These are phyloP conservation scores for Pinus taeda DNA, from an alignment of 75 land plant genomes.

Conservation along the genomic window DNA sequence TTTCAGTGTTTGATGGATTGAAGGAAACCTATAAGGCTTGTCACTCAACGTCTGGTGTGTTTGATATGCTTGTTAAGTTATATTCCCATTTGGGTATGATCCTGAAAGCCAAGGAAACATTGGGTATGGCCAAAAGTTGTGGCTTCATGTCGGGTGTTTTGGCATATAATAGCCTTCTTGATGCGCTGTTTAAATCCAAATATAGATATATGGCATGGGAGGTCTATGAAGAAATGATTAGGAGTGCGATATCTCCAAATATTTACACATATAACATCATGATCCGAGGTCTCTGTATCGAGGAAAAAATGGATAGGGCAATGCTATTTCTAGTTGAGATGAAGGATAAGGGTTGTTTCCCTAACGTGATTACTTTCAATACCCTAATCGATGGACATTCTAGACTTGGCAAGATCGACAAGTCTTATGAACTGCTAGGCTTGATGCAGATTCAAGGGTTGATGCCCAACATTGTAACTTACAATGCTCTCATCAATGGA, in stretches of 20 bases:
- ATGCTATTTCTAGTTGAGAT: slow-evolving; percentile 44
- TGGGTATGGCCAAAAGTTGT: slow-evolving; percentile 25
- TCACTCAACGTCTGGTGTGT: slow-evolving; percentile 29
- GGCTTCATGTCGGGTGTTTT: slow-evolving; percentile 51
- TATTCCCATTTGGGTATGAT: slow-evolving; percentile 22
- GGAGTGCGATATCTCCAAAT: slow-evolving; percentile 35
- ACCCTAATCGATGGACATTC: slow-evolving; percentile 58
- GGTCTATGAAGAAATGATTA: slow-evolving; percentile 26
- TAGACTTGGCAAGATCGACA: slow-evolving; percentile 41
- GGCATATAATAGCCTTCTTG: slow-evolving; percentile 55
- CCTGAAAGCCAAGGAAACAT: slow-evolving; percentile 20
- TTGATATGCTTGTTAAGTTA: slow-evolving; percentile 52
- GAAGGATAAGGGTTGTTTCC: slow-evolving; percentile 50
- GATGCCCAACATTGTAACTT: slow-evolving; percentile 59
- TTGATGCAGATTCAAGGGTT: slow-evolving; percentile 31
- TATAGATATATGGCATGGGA: slow-evolving; percentile 6
- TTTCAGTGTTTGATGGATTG: slow-evolving; percentile 23
- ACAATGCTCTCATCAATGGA: slow-evolving; percentile 63
- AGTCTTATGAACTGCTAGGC: slow-evolving; percentile 38
- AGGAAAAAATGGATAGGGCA: slow-evolving; percentile 39
- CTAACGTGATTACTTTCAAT: slow-evolving; percentile 67
- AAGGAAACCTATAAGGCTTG: slow-evolving; percentile 16
- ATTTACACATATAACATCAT: slow-evolving; percentile 63
- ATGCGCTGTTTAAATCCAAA: slow-evolving; percentile 26
- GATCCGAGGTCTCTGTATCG: slow-evolving; percentile 57